Base-by-base conservation (phyloP, 805 yeast species). In the Spathaspora gorwiae region DNA sequence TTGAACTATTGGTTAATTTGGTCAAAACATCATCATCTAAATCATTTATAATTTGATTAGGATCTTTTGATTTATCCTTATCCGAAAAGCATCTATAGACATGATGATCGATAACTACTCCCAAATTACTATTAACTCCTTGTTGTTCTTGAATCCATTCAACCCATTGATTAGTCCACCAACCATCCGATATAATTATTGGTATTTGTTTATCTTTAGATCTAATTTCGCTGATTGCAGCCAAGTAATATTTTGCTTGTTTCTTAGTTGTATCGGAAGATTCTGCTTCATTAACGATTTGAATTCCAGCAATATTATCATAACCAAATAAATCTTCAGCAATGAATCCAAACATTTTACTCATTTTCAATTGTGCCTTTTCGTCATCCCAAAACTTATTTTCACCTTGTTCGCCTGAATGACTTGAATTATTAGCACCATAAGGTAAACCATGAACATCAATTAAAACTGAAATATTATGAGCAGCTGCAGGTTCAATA, bases 391-490 rank as follows among this genome's bases (percentile, higher is more conserved):
- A 89, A 54, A 88, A 83, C 9, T 73, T 85, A 1, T 92, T 81
- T 37, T 68, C 58, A 10, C 49, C 42, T 31, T 56, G 53, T 42
- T 81, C 83, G 8, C 98, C 98, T 54, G 92, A 81, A 61, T 90
- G 97, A 40, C 83, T 87, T 30, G 83, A 85, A 1, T 81, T 76
- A 57, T 94, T 92, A 24, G 97, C 97, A 33, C 97, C 97, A 11
- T 88, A 89, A 5, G 97, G 97, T 8, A 92, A 64, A 0, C 86
- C 97, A 64, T 94, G 98, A 37, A 92, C 56, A 63, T 92, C 98
- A 12, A 92, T 76, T 44, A 92, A 56, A 0, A 92, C 81, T 10
- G 89, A 85, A 47, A 92, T 92, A 29, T 76, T 72, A 53, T 80
- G 64, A 14, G 70, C 48, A 0, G 60, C 74, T 1, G 97, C 97